Percentiles rank a stretch among this genome's conserved stretches.
phyloP scores from a whole-genome alignment of 2,329 filamentous ascomycete genomes.

The Emmonsiellopsis sp. region DNA sequence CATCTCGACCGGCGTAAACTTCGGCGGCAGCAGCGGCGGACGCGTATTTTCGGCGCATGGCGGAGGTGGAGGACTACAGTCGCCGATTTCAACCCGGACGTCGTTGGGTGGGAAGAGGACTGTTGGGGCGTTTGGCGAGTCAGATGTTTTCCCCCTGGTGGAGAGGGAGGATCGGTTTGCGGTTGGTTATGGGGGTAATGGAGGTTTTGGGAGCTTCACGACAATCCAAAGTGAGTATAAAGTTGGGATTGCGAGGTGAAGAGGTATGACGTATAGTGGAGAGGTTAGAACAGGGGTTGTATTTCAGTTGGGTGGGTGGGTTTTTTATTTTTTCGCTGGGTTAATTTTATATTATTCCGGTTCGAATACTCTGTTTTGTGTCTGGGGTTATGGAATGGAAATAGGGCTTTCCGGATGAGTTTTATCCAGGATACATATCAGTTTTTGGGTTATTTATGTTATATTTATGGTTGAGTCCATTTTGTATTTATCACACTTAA shows the following conservation, averaged over 20 bases:
- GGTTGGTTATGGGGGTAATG: background rate
- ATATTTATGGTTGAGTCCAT: too few species aligned
- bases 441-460: too few species aligned
- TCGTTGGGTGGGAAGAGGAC: background rate
- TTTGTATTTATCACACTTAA: too few species aligned
- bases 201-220: slow-evolving; percentile 11
- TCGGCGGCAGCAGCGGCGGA: background rate
- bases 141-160: background rate
- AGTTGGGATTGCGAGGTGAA: background rate
- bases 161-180: background rate
- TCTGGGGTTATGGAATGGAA: too few species aligned
- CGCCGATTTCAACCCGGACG: background rate
- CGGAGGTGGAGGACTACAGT: background rate
- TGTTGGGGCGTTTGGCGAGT: background rate
- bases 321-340: background rate
- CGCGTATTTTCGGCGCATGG: background rate
- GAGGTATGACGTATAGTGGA: background rate
- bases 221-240: slow-evolving; percentile 6
- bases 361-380: too few species aligned
- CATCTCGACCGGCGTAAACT: background rate
- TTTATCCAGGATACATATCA: too few species aligned
- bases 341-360: background rate
- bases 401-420: too few species aligned
- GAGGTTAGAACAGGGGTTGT: background rate
- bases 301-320: background rate